Percentiles rank a stretch among this genome's conserved stretches.
Conservation (phyloP, 2,329 filamentous ascomycete species). For the Aaosphaeria arxii region DNA sequence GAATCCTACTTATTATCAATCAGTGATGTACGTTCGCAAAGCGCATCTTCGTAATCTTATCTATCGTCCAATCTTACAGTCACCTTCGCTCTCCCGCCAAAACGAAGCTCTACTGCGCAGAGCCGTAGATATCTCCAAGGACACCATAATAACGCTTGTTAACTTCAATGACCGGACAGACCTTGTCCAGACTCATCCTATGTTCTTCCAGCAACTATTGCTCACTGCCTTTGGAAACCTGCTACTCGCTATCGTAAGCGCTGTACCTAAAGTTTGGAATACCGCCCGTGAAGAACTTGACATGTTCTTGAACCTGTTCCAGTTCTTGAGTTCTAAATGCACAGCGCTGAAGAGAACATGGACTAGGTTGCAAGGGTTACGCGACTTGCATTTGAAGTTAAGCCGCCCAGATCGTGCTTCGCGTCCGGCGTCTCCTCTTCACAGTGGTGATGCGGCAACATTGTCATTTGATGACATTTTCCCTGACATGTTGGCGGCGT, state of each 20-base stretch:
- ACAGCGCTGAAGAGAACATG: conserved; percentile 6
- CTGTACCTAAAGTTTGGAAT: conserved; percentile 2
- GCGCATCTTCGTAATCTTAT: conserved; percentile 8
- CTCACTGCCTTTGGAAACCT: conserved; percentile 8
- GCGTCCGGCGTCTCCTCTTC: background rate
- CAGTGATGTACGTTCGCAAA: conserved; percentile 6
- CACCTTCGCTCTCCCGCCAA: conserved; percentile 2
- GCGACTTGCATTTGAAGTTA: conserved; percentile 5
- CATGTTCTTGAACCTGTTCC: conserved; percentile 8
- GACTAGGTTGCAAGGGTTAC: conserved; percentile 6
- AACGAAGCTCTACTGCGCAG: conserved; percentile 5
- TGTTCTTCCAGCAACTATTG: conserved; percentile 10
- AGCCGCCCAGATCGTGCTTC: conserved; percentile 2
- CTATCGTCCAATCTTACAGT: conserved; percentile 6
- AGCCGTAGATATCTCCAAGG: conserved; percentile 6
- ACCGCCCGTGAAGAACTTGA: conserved; percentile 6
- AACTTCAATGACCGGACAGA: conserved; percentile 3
- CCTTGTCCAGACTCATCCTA: conserved; percentile 4
- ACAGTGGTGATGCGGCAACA: background rate
- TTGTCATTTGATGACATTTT: conserved; percentile 6
- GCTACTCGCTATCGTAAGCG: conserved; percentile 6
- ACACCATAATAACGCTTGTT: conserved; percentile 5
- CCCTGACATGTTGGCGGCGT: background rate
- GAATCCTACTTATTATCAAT: conserved; percentile 6
- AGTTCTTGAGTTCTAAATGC: conserved; percentile 5